Conservation (phyloP, 1,284 basidiomycete genomes). For the Vanrija sp. region DNA sequence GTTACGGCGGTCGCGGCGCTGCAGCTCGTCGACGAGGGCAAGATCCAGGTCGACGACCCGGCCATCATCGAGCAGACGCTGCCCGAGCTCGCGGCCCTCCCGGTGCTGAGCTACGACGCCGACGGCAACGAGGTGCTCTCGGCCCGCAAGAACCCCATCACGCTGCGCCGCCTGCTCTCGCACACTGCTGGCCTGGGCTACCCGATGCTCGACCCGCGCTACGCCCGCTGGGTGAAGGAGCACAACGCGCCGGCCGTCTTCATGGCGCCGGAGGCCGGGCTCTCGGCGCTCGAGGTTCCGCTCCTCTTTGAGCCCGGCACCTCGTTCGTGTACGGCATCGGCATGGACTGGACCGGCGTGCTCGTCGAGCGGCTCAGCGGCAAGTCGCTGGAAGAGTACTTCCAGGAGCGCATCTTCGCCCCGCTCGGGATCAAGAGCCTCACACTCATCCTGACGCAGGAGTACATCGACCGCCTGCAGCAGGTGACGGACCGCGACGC, state of each 20-base stretch:
- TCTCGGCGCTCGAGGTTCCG: slow-evolving; percentile 5
- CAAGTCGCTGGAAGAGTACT: slow-evolving; percentile 13
- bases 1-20: slow-evolving; percentile 31
- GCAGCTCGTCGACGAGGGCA: slow-evolving; percentile 32
- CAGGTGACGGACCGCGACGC: slow-evolving; percentile 16
- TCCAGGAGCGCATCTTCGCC: slow-evolving; percentile 19
- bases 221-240: slow-evolving; percentile 5
- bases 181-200: slow-evolving; percentile 22
- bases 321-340: slow-evolving; percentile 22
- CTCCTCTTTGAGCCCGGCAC: slow-evolving; percentile 33
- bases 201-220: neutral
- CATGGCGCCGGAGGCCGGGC: slow-evolving; percentile 12
- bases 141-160: slow-evolving; percentile 25
- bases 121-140: slow-evolving; percentile 24
- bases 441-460: slow-evolving; percentile 26
- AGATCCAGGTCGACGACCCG: slow-evolving; percentile 25
- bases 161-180: slow-evolving; percentile 30
- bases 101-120: slow-evolving; percentile 31
- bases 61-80: slow-evolving; percentile 24
- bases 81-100: slow-evolving; percentile 30
- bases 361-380: slow-evolving; percentile 21
- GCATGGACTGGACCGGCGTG: slow-evolving; percentile 28
- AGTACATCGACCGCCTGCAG: slow-evolving; percentile 14
- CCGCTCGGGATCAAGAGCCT: slow-evolving; percentile 22
- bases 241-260: neutral